Evolutionary conservation across 768 basidiomycete species (phyloP).

Genomic region (Suillus alpinus): DNA sequence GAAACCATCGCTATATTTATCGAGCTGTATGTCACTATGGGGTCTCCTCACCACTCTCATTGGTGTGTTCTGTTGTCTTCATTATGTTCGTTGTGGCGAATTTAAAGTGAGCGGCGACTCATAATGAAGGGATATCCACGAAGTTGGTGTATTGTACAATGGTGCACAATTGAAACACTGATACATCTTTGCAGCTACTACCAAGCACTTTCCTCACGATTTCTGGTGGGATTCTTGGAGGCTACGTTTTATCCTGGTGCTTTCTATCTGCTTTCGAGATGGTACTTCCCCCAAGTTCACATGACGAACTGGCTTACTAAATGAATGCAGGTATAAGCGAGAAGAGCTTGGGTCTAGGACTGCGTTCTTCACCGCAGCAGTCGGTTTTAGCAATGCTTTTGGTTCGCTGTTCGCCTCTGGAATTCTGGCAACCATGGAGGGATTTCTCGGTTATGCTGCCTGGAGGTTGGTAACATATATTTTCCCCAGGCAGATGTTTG

Average conservation of each 20-base stretch:
- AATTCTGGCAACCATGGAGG: conserved; percentile 66
- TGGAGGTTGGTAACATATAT: conserved; percentile 51
- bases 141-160: conserved; percentile 1
- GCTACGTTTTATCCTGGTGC: conserved; percentile 66
- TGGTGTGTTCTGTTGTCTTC: conserved; percentile 28
- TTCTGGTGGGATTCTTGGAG: conserved; percentile 66
- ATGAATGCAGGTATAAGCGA: conserved; percentile 52
- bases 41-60: conserved; percentile 53
- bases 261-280: conserved; percentile 62
- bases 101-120: background rate
- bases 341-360: conserved; percentile 65
- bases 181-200: conserved; percentile 40
- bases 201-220: conserved; percentile 62
- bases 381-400: conserved; percentile 73
- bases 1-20: conserved; percentile 61
- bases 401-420: conserved; percentile 72
- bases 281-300: conserved; percentile 29
- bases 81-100: background rate
- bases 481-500: background rate
- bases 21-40: conserved; percentile 66
- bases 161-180: background rate
- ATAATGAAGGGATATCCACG: conserved; percentile 34
- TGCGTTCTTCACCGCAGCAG: conserved; percentile 65
- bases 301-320: background rate
- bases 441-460: conserved; percentile 57